Evolutionary conservation across 345 rosid genomes (phyloP), one percentile per base, ranked within the genome.

Genomic region (Populus alba): DNA sequence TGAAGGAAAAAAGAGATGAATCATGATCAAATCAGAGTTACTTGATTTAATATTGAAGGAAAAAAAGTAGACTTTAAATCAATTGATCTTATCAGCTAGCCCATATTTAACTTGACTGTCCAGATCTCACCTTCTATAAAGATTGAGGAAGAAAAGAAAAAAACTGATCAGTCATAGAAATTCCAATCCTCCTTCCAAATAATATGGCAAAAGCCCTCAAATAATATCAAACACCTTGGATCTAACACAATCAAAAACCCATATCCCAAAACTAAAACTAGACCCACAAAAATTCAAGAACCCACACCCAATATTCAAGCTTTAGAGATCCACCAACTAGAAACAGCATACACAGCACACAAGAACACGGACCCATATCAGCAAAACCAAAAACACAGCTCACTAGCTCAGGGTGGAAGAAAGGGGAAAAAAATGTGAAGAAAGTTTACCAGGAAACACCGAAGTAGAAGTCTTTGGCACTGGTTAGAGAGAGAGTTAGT

Each of bases 201-300:
- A 25, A 27, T 11, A 43, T 31, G 39, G 68, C 17, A 53, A 38
- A n/a, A 81, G 43, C 49, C 59, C 25, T 22, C 16, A n/a, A 10
- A 35, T 16, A 6, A 68, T 47, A 35, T 59, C 66, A 78, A 82
- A 16, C 29, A 47, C 51, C 70, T 16, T 39, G 77, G 84, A 86
- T 82, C 81, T 62, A 43, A 59, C 23, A 51, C 20, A 76, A 9
- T 10, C 16, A 9, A 78, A 68, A 82, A 61, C 66, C 66, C 73
- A 71, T 7, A 55, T 77, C 75, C 39, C 17, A 53, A 49, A 74
- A 69, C 35, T 43, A 53, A n/a, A 11, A 62, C 20, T 43, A 27
- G 25, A 65, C 51, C 6, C 3, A 76, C 23, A 22, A 31, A 6
- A 10, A 31, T 31, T 59, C 41, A 33, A 38, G 15, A 43, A 41